A percentile compares a stretch with the other conserved stretches of the same genome.
Evolutionary conservation across 148 eudicot species (phyloP).

Genomic region (Heliamphora exappendiculata): DNA sequence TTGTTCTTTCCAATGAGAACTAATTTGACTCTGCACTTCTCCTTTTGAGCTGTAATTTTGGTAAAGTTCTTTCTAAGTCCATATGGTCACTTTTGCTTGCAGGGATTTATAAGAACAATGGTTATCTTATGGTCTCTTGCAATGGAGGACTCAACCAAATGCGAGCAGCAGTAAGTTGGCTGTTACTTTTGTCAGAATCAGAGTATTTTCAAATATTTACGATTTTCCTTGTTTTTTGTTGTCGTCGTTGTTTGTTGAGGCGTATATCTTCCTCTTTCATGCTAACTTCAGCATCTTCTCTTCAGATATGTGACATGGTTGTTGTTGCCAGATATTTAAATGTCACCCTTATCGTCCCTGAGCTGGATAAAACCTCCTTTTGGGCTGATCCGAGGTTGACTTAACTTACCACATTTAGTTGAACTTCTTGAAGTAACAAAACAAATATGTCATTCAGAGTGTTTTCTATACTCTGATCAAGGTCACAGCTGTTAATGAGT

Average conservation of each 20-base stretch:
- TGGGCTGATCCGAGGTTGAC: conserved; percentile 60
- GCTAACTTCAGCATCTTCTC: neutral
- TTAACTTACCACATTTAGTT: neutral
- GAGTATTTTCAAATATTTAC: neutral
- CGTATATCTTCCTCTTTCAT: neutral
- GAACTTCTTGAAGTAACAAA: neutral
- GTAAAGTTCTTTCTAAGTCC: neutral
- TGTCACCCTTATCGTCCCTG: conserved; percentile 63
- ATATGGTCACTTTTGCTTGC: neutral
- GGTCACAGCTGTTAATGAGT: neutral
- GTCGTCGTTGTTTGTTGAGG: neutral
- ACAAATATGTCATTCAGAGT: neutral
- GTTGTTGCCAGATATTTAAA: conserved; percentile 58
- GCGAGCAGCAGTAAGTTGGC: conserved; percentile 54
- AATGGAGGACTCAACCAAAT: conserved; percentile 78
- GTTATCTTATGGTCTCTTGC: conserved; percentile 71
- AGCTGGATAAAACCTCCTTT: conserved; percentile 67
- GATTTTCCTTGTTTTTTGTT: neutral
- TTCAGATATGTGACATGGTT: conserved; percentile 80
- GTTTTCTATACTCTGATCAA: neutral
- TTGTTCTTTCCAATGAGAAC: neutral
- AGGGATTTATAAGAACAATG: conserved; percentile 65
- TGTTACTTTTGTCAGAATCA: neutral
- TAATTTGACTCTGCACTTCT: neutral
- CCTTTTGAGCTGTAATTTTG: neutral